Evolutionary conservation across 352 stramenopile genomes (phyloP).

Genomic region (Pilasporangium apinafurcum): DNA sequence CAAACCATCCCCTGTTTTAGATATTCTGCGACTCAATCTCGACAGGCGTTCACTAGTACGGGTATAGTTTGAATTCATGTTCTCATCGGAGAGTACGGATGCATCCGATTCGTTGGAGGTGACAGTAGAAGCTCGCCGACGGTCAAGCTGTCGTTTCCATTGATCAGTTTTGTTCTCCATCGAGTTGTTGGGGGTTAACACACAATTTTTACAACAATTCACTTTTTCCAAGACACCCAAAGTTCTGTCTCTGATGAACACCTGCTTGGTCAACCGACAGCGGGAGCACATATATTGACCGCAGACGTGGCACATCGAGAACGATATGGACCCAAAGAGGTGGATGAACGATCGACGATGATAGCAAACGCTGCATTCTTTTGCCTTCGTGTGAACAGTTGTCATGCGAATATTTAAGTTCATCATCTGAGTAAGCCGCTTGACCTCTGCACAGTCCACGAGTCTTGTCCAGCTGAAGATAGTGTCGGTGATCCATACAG

Average conservation of each 20-base stretch:
- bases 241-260: slow-evolving; percentile 47
- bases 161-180: too few relatives aligned
- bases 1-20: too few relatives aligned
- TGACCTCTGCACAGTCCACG: slow-evolving; percentile 45
- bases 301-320: slow-evolving; percentile 36
- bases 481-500: slow-evolving; percentile 31
- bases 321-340: slow-evolving; percentile 18
- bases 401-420: slow-evolving; percentile 22
- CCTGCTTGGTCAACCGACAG: slow-evolving; percentile 29
- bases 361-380: slow-evolving; percentile 20
- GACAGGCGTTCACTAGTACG: too few relatives aligned
- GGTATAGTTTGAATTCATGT: too few relatives aligned
- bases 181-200: slow-evolving; percentile 28
- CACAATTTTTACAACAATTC: slow-evolving; percentile 26
- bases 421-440: slow-evolving; percentile 47
- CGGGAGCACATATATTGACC: slow-evolving; percentile 36
- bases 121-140: too few relatives aligned
- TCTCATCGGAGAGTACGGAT: too few relatives aligned
- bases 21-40: too few relatives aligned
- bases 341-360: slow-evolving; percentile 21
- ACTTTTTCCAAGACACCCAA: slow-evolving; percentile 38
- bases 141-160: too few relatives aligned
- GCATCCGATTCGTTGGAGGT: too few relatives aligned
- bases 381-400: slow-evolving; percentile 9
- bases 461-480: slow-evolving; percentile 37